Conservation (phyloP, 768 basidiomycete species). For the Cantharellus anzutake region DNA sequence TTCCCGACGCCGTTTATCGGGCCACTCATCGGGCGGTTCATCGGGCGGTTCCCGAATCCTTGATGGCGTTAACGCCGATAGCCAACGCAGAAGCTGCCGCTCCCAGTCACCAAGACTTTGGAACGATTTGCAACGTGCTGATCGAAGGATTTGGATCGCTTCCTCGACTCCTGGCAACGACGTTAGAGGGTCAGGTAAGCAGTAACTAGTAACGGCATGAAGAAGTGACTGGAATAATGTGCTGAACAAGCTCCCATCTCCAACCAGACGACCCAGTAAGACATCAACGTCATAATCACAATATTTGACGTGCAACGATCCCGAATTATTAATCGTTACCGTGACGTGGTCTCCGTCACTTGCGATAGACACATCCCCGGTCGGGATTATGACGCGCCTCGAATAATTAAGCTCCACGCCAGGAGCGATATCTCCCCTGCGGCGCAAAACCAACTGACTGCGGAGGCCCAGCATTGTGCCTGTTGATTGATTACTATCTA, state of each 20-base stretch:
- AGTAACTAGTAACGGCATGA: slow-evolving; percentile 28
- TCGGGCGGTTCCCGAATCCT: too few relatives aligned
- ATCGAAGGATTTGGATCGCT: slow-evolving; percentile 22
- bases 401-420: neutral
- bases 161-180: slow-evolving; percentile 26
- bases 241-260: slow-evolving; percentile 14
- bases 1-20: too few relatives aligned
- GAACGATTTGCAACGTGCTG: slow-evolving; percentile 24
- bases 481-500: slow-evolving; percentile 21
- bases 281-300: slow-evolving; percentile 17
- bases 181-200: slow-evolving; percentile 26
- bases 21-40: too few relatives aligned
- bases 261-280: slow-evolving; percentile 16
- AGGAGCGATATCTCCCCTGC: neutral
- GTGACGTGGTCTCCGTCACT: slow-evolving; percentile 10
- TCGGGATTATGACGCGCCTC: slow-evolving; percentile 16
- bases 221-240: slow-evolving; percentile 24
- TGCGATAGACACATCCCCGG: slow-evolving; percentile 14
- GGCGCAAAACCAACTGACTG: slow-evolving; percentile 22
- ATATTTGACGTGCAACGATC: slow-evolving; percentile 12
- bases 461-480: slow-evolving; percentile 28
- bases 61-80: neutral
- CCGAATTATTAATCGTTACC: slow-evolving; percentile 5
- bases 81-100: neutral
- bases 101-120: slow-evolving; percentile 9